phyloP scores from a whole-genome alignment of 768 basidiomycete species.

The Suillus placidus region DNA sequence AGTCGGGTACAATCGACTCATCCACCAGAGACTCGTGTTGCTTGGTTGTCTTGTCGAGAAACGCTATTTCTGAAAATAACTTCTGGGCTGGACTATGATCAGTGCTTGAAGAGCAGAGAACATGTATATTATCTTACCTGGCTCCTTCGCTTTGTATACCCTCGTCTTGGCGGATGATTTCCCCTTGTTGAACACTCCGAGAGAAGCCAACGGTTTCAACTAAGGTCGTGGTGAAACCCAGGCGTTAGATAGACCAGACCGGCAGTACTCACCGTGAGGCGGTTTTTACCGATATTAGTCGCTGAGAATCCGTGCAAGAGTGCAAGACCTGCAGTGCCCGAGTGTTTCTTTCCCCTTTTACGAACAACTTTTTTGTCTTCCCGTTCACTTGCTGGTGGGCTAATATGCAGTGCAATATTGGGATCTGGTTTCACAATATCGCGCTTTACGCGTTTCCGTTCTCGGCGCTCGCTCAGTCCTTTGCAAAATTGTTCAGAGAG shows the following conservation, averaged over 20 bases:
- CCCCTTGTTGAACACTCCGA: conserved; percentile 42
- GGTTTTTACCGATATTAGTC: conserved; percentile 38
- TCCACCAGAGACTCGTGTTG: conserved; percentile 7
- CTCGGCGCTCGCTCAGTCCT: conserved; percentile 70
- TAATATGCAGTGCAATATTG: not conserved
- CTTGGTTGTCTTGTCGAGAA: conserved; percentile 39
- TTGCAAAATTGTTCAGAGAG: not conserved
- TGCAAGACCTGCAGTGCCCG: conserved; percentile 31
- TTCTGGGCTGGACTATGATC: conserved; percentile 15
- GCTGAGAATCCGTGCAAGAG: conserved; percentile 42
- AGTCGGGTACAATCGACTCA: no score
- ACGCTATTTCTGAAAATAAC: conserved; percentile 51
- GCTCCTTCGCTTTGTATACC: conserved; percentile 13
- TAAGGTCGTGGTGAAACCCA: conserved; percentile 11
- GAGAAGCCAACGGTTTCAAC: conserved; percentile 31
- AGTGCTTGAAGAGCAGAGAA: not conserved
- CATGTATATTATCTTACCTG: conserved; percentile 17
- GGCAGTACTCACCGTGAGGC: conserved; percentile 35
- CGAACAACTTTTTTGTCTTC: conserved; percentile 16
- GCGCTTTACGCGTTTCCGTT: conserved; percentile 61
- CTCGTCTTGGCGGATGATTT: conserved; percentile 36
- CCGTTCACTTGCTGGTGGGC: conserved; percentile 14
- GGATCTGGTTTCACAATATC: conserved; percentile 47
- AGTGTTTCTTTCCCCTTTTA: conserved; percentile 26
- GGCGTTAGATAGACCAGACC: not conserved